Base-by-base conservation (phyloP, 768 basidiomycete species). In the Boletus insuetus region DNA sequence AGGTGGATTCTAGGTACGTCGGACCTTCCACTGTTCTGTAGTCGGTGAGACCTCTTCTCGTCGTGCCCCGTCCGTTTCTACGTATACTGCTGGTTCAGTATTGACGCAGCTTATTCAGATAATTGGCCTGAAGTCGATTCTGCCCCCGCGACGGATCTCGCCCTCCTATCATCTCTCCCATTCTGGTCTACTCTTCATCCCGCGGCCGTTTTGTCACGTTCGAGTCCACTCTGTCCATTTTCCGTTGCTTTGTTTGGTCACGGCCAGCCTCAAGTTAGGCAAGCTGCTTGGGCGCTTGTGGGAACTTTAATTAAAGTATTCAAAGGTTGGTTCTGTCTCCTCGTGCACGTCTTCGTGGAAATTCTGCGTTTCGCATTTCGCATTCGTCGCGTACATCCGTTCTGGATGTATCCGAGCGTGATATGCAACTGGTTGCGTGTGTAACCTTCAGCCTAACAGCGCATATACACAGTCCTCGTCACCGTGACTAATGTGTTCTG, bases 211-310 rank as follows among this genome's bases (percentile, higher is more conserved):
- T 65, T 68, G 71, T 14, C 72, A 72, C 42, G 8, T 17, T 49
- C 55, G n/a, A 26, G 11, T 38, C 22, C 17, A 17, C 2, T 16
- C 10, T 65, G 64, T 48, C 53, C 61, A 5, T 64, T 61, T 12
- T 58, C 64, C 12, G 20, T 22, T 2, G 46, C 37, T n/a, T 54
- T 60, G 13, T 69, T 88, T 58, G 91, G 90, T 1, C 75, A 73
- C 34, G 76, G 69, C 3, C 90, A 94, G 61, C 89, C 91, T 3
- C 78, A 76, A 39, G 86, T 93, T 31, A 80, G 94, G 17, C 81
- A 84, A 65, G 78, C 85, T 12, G 82, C 84, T 0, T 96, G 94
- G 87, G 63, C 59, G 85, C 9, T 64, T 88, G 12, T 78, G 76
- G 52, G 66, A 70, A 10, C 62, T 85, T 19, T 67, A 41, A 29